These are phyloP conservation scores for Herpetomonas samuelpessoai DNA, from an alignment of 208 protist genomes.

Conservation along the genomic window DNA sequence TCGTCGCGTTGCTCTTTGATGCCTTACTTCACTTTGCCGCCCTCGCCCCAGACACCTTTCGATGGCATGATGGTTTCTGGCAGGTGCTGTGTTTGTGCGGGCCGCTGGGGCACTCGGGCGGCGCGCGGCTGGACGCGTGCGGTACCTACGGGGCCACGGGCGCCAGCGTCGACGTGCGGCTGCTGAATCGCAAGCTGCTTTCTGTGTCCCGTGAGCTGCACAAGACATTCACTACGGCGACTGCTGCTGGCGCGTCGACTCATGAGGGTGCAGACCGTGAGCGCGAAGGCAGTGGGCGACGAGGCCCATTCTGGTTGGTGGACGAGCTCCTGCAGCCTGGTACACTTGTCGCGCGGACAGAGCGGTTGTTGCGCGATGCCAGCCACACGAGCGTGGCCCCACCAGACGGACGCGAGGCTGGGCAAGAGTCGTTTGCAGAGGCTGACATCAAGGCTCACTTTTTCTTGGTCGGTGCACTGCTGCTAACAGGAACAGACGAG, in stretches of 20 bases:
- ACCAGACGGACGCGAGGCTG: slow-evolving; percentile 10
- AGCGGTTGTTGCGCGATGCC: slow-evolving; percentile 16
- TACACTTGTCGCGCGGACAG: slow-evolving; percentile 26
- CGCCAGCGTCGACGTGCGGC: slow-evolving; percentile 30
- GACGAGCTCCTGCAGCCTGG: slow-evolving; percentile 32
- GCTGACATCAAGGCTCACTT: slow-evolving; percentile 55
- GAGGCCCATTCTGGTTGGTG: slow-evolving; percentile 15
- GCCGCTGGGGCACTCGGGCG: slow-evolving; percentile 64
- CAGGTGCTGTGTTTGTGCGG: slow-evolving; percentile 70
- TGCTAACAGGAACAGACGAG: slow-evolving; percentile 12
- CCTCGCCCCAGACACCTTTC: slow-evolving; percentile 27
- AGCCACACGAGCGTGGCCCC: neutral
- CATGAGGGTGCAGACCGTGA: neutral
- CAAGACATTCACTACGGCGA: neutral
- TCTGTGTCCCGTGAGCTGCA: slow-evolving; percentile 10
- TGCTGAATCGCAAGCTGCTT: slow-evolving; percentile 22
- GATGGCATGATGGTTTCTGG: slow-evolving; percentile 41
- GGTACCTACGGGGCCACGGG: slow-evolving; percentile 39
- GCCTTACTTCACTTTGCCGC: slow-evolving; percentile 59
- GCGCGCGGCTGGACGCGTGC: slow-evolving; percentile 44
- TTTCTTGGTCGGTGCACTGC: slow-evolving; percentile 62
- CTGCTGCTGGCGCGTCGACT: neutral
- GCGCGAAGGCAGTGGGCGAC: neutral
- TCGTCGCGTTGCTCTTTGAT: slow-evolving; percentile 63
- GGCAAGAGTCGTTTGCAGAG: too few relatives aligned